Conservation (phyloP, 495 filamentous ascomycete genomes). For the Aspergillus funiculosus region DNA sequence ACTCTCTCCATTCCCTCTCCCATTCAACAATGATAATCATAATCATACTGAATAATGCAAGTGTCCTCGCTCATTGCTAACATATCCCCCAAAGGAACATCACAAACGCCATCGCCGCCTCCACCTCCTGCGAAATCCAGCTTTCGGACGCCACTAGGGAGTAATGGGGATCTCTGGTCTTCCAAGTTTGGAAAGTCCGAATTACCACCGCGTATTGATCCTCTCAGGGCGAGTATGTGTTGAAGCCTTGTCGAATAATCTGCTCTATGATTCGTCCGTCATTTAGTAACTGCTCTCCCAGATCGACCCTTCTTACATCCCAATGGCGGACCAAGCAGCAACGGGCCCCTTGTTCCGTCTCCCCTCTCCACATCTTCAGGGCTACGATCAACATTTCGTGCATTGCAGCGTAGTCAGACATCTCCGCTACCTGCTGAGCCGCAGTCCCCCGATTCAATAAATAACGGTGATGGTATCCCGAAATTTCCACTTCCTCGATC, state of each 20-base stretch:
- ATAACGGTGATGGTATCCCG: conserved; percentile 58
- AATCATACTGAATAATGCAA: too few relatives aligned
- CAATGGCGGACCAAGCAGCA: conserved; percentile 56
- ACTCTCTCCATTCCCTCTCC: conserved; percentile 2
- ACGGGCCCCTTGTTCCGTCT: conserved; percentile 53
- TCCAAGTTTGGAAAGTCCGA: conserved; percentile 24
- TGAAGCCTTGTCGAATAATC: neutral
- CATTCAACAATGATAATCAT: neutral
- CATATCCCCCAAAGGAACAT: conserved; percentile 13
- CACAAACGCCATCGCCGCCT: conserved; percentile 26
- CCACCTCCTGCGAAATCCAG: conserved; percentile 32
- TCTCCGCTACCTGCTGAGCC: conserved; percentile 39
- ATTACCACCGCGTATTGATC: conserved; percentile 50
- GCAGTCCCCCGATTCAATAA: conserved; percentile 33
- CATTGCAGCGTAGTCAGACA: conserved; percentile 42
- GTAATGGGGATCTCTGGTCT: conserved; percentile 13
- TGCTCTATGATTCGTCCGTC: neutral
- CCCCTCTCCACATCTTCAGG: conserved; percentile 42
- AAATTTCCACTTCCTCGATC: conserved; percentile 49
- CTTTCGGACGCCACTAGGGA: conserved; percentile 10
- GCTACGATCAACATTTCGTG: conserved; percentile 37
- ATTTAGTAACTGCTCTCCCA: conserved; percentile 25
- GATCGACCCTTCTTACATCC: conserved; percentile 57
- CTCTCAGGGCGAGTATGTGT: conserved; percentile 50
- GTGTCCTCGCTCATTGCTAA: conserved; percentile 6